These are phyloP conservation scores for Pyropia yezoensis DNA, from an alignment of 23 red algal species.

Conservation along the genomic window DNA sequence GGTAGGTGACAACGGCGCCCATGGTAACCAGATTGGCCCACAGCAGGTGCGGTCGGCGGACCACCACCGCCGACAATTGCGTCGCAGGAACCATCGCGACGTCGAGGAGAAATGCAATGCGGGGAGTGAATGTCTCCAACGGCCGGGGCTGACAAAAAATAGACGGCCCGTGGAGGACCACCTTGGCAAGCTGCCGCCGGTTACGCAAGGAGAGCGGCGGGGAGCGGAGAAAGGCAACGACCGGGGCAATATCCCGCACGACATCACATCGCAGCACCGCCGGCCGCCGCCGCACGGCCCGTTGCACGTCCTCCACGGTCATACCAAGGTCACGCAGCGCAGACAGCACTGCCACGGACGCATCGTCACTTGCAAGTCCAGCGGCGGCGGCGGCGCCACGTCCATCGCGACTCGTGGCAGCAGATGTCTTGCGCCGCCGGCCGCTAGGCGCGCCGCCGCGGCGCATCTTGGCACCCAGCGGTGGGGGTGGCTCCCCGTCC, in stretches of 20 bases:
- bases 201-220: conserved; percentile 3
- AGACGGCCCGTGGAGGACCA: conserved; percentile 35
- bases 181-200: conserved; percentile 6
- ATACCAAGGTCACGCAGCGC: conserved; percentile 47
- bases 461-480: no score
- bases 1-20: not conserved
- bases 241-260: conserved; percentile 5
- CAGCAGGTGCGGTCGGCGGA: conserved; percentile 45
- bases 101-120: conserved; percentile 14
- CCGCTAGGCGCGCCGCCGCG: no score
- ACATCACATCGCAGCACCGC: conserved; percentile 18
- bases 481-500: no score
- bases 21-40: conserved; percentile 46
- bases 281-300: conserved; percentile 19
- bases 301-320: conserved; percentile 37
- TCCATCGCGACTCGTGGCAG: no score
- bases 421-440: no score
- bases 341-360: not conserved
- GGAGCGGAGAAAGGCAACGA: conserved; percentile 35
- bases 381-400: not conserved
- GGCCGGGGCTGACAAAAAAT: conserved; percentile 15
- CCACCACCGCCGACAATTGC: conserved; percentile 9
- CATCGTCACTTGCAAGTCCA: no score
- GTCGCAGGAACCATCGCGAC: conserved; percentile 5
- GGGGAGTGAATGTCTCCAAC: not conserved